phyloP scores from a whole-genome alignment of 495 filamentous ascomycete species.

The Echria macrotheca region DNA sequence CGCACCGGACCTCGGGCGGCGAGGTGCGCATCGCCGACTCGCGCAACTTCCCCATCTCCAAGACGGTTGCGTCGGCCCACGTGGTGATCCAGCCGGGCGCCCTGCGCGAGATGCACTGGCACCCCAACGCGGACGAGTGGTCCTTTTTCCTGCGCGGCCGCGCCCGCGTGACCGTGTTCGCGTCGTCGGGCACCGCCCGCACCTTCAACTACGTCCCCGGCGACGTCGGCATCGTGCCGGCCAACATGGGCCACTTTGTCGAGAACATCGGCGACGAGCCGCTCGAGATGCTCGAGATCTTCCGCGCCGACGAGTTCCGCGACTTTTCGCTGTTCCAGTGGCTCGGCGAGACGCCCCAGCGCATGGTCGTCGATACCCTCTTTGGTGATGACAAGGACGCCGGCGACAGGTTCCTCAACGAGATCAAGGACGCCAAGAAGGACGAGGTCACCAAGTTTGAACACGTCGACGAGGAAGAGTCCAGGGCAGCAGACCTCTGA shows the following conservation, averaged over 20 bases:
- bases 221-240: constrained; percentile 56
- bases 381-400: constrained; percentile 50
- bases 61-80: constrained; percentile 60
- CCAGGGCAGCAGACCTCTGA: not conserved
- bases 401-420: constrained; percentile 50
- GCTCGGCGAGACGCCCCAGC: constrained; percentile 59
- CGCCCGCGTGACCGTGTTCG: constrained; percentile 49
- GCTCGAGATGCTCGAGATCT: constrained; percentile 56
- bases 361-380: constrained; percentile 56
- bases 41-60: constrained; percentile 60
- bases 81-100: constrained; percentile 52
- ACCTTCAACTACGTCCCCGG: constrained; percentile 46
- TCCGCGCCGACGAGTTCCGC: constrained; percentile 51
- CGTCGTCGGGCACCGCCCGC: constrained; percentile 40
- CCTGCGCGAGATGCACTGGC: constrained; percentile 57
- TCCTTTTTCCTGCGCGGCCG: constrained; percentile 48
- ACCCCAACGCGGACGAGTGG: constrained; percentile 54
- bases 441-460: constrained; percentile 32
- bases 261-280: constrained; percentile 58
- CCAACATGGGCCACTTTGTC: constrained; percentile 58
- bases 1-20: constrained; percentile 50
- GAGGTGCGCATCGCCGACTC: constrained; percentile 59
- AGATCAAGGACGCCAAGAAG: constrained; percentile 48
- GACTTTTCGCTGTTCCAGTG: constrained; percentile 66
- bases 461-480: constrained; percentile 2